A percentile compares a stretch with the other conserved stretches of the same genome.
Evolutionary conservation across 768 basidiomycete genomes (phyloP).

Genomic region (Tricholoma saponaceum): DNA sequence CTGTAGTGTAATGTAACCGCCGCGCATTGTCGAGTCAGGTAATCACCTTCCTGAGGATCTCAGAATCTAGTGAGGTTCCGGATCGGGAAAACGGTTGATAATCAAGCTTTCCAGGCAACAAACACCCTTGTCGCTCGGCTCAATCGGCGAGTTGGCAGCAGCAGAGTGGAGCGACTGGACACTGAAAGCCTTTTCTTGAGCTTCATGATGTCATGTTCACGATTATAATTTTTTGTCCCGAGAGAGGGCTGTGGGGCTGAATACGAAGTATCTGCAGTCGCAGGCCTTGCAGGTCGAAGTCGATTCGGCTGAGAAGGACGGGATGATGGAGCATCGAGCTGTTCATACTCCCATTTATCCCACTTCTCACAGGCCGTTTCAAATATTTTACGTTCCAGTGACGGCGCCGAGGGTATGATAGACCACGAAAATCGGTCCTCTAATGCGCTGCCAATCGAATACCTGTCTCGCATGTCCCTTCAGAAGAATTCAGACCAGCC

Average conservation of each 20-base stretch:
- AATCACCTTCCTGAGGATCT: not conserved
- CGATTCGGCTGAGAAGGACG: conserved; percentile 2
- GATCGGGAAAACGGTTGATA: not conserved
- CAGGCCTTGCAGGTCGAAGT: conserved; percentile 2
- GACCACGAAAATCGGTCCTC: conserved; percentile 49
- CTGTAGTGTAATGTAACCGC: not conserved
- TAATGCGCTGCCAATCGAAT: conserved; percentile 40
- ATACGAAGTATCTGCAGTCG: not conserved
- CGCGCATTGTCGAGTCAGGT: not conserved
- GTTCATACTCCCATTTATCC: conserved; percentile 42
- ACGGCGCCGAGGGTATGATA: conserved; percentile 32
- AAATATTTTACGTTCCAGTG: conserved; percentile 52
- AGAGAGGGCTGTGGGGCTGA: not conserved
- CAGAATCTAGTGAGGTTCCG: not conserved
- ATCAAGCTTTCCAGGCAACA: conserved; percentile 52
- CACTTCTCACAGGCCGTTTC: conserved; percentile 55
- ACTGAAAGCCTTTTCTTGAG: conserved; percentile 5
- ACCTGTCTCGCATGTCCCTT: conserved; percentile 67
- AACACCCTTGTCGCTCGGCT: conserved; percentile 52
- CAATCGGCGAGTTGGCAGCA: conserved; percentile 33
- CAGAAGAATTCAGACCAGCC: conserved; percentile 2
- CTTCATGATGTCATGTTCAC: not conserved
- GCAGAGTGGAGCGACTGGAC: conserved; percentile 11
- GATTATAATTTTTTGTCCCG: not conserved
- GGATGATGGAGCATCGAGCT: conserved; percentile 10